Evolutionary conservation across 352 stramenopile genomes (phyloP).

Genomic region (Phytophthora kernoviae): DNA sequence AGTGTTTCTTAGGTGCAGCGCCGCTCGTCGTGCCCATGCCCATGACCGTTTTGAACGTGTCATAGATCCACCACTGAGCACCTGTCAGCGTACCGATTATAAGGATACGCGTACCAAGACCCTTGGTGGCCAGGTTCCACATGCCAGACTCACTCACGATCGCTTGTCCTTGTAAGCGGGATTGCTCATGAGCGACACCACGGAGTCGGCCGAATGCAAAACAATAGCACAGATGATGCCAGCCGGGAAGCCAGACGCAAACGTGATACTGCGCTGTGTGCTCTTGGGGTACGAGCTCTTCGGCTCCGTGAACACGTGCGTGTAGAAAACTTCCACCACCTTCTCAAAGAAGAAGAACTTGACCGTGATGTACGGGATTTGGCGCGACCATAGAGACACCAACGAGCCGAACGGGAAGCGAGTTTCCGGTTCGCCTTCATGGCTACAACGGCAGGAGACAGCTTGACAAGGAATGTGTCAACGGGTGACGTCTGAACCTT

Average conservation of each 20-base stretch:
- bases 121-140: conserved; percentile 74
- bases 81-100: conserved; percentile 94
- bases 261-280: conserved; percentile 94
- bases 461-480: conserved; percentile 83
- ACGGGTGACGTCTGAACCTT: conserved; percentile 87
- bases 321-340: conserved; percentile 81
- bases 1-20: conserved; percentile 52
- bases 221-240: conserved; percentile 98
- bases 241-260: conserved; percentile 96
- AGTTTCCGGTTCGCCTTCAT: conserved; percentile 83
- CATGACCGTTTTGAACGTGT: conserved; percentile 90
- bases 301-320: conserved; percentile 85
- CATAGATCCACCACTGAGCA: conserved; percentile 96
- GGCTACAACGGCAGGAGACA: conserved; percentile 70
- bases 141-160: conserved; percentile 73
- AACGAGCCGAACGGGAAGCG: conserved; percentile 90
- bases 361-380: conserved; percentile 98
- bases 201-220: conserved; percentile 97
- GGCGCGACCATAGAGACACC: conserved; percentile 83
- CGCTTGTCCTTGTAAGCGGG: conserved; percentile 82
- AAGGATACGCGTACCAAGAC: conserved; percentile 91
- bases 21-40: conserved; percentile 88
- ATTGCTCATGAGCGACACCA: conserved; percentile 96
- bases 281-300: conserved; percentile 87
- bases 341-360: conserved; percentile 98